Evolutionary conservation across 2,329 filamentous ascomycete genomes (phyloP).

Genomic region (Aphanocladium album): DNA sequence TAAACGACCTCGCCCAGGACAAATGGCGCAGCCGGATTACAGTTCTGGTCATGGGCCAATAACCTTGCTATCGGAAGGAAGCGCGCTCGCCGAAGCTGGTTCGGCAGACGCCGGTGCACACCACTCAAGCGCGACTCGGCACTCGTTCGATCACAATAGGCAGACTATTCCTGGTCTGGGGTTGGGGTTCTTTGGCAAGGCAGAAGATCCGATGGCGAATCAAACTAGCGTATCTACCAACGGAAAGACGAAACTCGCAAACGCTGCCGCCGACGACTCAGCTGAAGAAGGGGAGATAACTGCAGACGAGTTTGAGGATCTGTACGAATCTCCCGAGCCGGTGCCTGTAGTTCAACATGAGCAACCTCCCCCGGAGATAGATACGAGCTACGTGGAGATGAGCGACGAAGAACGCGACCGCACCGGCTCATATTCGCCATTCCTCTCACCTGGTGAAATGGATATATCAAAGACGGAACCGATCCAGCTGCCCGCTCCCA

Average conservation of each 20-base stretch:
- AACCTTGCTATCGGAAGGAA: not conserved
- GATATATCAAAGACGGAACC: constrained; percentile 17
- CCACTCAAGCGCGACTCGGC: not conserved
- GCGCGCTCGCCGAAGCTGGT: not conserved
- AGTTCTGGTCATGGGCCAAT: not conserved
- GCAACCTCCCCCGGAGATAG: constrained; percentile 2
- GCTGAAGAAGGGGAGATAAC: constrained; percentile 73
- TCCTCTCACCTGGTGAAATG: constrained; percentile 46
- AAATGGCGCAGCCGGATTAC: constrained; percentile 5
- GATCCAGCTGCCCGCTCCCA: not conserved
- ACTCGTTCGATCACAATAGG: constrained; percentile 17
- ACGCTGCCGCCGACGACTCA: not conserved
- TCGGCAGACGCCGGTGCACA: not conserved
- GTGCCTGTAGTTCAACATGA: not conserved
- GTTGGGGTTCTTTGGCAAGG: constrained; percentile 13
- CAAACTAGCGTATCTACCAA: not conserved
- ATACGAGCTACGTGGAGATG: constrained; percentile 15
- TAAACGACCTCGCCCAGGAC: not conserved
- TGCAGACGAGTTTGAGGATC: constrained; percentile 59
- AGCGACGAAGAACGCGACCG: constrained; percentile 31
- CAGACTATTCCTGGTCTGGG: constrained; percentile 23
- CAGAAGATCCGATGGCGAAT: not conserved
- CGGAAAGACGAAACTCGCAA: not conserved
- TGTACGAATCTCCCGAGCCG: constrained; percentile 41
- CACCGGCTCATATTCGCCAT: constrained; percentile 50